Evolutionary conservation across 805 yeast species (phyloP).

Genomic region (Candida sonorensis): DNA sequence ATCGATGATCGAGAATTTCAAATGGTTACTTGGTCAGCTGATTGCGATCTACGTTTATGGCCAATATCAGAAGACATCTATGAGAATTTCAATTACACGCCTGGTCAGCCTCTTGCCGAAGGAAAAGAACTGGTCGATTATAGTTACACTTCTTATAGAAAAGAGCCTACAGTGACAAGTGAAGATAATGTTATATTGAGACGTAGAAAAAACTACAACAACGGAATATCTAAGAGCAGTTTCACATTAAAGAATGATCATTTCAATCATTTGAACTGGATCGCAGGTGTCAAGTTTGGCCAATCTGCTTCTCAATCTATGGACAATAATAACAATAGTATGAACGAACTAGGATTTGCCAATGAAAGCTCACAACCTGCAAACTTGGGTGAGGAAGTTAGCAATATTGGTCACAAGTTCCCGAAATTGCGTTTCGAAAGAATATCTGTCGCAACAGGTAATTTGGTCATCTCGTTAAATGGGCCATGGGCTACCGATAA

Average conservation of each 20-base stretch:
- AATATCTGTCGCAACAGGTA: constrained; percentile 84
- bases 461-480: constrained; percentile 62
- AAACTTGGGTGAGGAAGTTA: constrained; percentile 87
- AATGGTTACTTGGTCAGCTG: constrained; percentile 90
- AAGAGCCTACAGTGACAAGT: constrained; percentile 35
- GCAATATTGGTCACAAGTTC: constrained; percentile 79
- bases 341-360: constrained; percentile 30
- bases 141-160: constrained; percentile 38
- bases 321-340: constrained; percentile 27
- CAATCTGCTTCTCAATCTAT: constrained; percentile 33
- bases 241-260: constrained; percentile 32
- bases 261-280: constrained; percentile 77
- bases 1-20: constrained; percentile 79
- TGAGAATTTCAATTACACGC: constrained; percentile 36
- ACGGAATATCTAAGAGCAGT: constrained; percentile 21
- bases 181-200: constrained; percentile 20
- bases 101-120: constrained; percentile 29
- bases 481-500: constrained; percentile 62
- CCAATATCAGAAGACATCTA: constrained; percentile 47
- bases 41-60: constrained; percentile 81
- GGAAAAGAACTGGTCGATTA: constrained; percentile 29
- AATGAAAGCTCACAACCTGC: constrained; percentile 34
- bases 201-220: constrained; percentile 12
- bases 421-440: constrained; percentile 83
- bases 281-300: constrained; percentile 84